Evolutionary conservation across 306 rosid species (phyloP), one percentile per base, ranked within the genome.

Genomic region (Notholithocarpus densiflorus): DNA sequence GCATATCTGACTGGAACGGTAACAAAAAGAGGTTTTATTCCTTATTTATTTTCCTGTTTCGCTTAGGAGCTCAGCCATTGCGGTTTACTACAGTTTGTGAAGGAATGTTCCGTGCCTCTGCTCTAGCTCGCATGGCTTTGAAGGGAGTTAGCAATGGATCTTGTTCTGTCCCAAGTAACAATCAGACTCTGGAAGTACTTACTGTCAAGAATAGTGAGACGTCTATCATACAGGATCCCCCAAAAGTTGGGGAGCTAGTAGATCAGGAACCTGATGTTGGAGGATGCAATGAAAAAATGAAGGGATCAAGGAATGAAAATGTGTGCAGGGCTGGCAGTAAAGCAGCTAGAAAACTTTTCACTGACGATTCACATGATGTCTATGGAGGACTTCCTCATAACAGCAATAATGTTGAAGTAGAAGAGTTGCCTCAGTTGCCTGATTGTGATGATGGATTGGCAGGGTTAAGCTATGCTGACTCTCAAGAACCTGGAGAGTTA

Each of bases 401-500:
- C 68, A 83, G 82, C 53, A 12, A 68, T 74, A 80, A 64, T 81
- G 60, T 21, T 13, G 81, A 73, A 77, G 86, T 71, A 45, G 88
- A 84, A 74, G 60, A 72, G 82, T 68, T 79, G 80, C 75, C 56
- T 74, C 61, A 77, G 65, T 74, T 88, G 81, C 86, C 92, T 68
- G 68, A 82, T 62, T 71, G 68, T 82, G 82, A 85, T 80, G 81
- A 34, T 74, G 90, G 81, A 52, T 68, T 84, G 72, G 91, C 82
- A 51, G 93, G 94, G 72, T 81, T 96, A 85, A 96, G 96, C 83
- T 96, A 96, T 79, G 69, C 77, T 71, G 86, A 88, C 75, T 93
- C 97, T 87, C 94, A 96, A 87, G 98, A 96, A 83, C 99, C 98
- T 6, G 98, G 96, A 66, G 92, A 91, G 31, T 81, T 89, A 43